These are phyloP conservation scores for Cymbopogon citratus DNA, from an alignment of 176 grass and related monocot species.

Conservation along the genomic window DNA sequence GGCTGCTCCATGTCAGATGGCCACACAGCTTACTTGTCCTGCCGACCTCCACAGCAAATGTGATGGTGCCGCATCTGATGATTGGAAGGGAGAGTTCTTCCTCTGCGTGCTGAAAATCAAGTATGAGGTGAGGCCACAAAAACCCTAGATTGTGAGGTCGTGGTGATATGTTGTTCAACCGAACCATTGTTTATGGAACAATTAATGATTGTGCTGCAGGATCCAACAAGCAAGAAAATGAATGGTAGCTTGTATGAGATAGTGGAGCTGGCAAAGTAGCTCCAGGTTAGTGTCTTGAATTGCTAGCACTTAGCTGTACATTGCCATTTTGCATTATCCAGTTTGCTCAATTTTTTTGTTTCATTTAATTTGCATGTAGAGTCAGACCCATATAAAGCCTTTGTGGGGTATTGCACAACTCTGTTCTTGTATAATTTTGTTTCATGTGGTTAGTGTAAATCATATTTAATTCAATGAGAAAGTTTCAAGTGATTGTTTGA, in stretches of 20 bases:
- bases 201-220: neutral
- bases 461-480: too few relatives aligned
- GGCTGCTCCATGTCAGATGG: constrained; percentile 24
- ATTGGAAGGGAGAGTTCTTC: constrained; percentile 76
- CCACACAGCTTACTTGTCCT: constrained; percentile 36
- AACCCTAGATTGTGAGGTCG: neutral
- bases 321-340: neutral
- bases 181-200: neutral
- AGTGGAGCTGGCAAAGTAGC: constrained; percentile 79
- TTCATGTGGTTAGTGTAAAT: too few relatives aligned
- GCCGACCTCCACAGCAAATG: constrained; percentile 58
- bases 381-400: constrained; percentile 66
- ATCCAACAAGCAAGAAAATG: constrained; percentile 23
- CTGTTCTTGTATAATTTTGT: too few relatives aligned
- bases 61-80: constrained; percentile 26
- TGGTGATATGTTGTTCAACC: neutral
- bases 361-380: constrained; percentile 34
- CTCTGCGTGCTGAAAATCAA: constrained; percentile 62
- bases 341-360: neutral
- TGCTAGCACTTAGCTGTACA: neutral
- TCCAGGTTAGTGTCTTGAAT: constrained; percentile 55
- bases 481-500: too few relatives aligned
- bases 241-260: constrained; percentile 91
- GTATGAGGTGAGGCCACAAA: constrained; percentile 57
- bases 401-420: constrained; percentile 73